Percentiles rank a stretch among this genome's conserved stretches.
Evolutionary conservation across 2,329 filamentous ascomycete genomes (phyloP).

Genomic region (Exophiala alcalophila): DNA sequence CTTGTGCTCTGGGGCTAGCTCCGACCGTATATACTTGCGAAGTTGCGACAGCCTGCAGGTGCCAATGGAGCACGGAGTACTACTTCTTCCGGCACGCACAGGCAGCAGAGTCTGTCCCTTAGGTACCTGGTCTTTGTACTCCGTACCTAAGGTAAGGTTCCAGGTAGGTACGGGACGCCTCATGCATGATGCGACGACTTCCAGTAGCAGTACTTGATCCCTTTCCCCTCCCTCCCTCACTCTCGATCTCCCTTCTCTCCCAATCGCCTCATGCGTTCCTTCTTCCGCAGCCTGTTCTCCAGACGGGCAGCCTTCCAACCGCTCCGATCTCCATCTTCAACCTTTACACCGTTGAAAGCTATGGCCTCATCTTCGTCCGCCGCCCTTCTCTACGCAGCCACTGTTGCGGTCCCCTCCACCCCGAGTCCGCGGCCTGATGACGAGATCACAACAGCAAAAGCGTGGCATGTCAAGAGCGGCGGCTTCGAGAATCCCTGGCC

Average conservation of each 20-base stretch:
- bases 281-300: slow-evolving; percentile 22
- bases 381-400: slow-evolving; percentile 42
- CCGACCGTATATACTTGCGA: too few species aligned
- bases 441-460: slow-evolving; percentile 37
- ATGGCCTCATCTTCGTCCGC: slow-evolving; percentile 39
- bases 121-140: too few species aligned
- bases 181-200: too few species aligned
- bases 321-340: slow-evolving; percentile 18
- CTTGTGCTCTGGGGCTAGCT: too few species aligned
- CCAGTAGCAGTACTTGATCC: too few species aligned
- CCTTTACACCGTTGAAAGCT: slow-evolving; percentile 31
- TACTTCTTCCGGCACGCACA: too few species aligned
- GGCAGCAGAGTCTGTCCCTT: too few species aligned
- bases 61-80: too few species aligned
- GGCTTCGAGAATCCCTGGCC: slow-evolving; percentile 46
- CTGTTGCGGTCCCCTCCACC: slow-evolving; percentile 37
- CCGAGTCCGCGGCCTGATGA: slow-evolving; percentile 39
- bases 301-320: slow-evolving; percentile 27
- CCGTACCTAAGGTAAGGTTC: too few species aligned
- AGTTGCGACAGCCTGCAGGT: too few species aligned
- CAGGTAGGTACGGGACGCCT: too few species aligned
- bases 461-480: slow-evolving; percentile 39
- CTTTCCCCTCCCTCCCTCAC: not conserved
- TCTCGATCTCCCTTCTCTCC: slow-evolving; percentile 1
- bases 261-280: slow-evolving; percentile 24